Conservation (phyloP, 2,329 filamentous ascomycete species). For the Epichloe coenophiala region DNA sequence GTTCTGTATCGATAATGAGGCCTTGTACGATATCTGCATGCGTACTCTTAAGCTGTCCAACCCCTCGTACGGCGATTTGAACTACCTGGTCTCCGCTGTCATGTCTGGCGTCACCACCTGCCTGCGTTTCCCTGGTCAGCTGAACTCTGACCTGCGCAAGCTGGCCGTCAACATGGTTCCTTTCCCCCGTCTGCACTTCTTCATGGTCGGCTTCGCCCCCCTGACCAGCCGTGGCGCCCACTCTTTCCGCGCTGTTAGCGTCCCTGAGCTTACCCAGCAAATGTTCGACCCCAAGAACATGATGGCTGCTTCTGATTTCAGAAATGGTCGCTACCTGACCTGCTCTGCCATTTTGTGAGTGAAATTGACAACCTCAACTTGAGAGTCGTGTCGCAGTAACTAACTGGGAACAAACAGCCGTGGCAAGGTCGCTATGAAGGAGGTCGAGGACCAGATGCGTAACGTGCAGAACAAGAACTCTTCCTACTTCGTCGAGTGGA, state of each 20-base stretch:
- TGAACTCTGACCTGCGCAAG: constrained; percentile 99
- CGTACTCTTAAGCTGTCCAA: constrained; percentile 97
- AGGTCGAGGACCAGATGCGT: constrained; percentile 99
- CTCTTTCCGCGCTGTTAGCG: constrained; percentile 93
- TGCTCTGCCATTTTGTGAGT: constrained; percentile 95
- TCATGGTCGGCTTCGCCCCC: constrained; percentile 99
- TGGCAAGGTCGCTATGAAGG: constrained; percentile 99
- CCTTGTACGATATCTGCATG: constrained; percentile 99
- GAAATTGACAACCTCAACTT: neutral
- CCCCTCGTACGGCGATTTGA: constrained; percentile 96
- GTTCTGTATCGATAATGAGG: constrained; percentile 99
- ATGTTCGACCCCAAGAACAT: constrained; percentile 99
- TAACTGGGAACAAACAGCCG: constrained; percentile 44
- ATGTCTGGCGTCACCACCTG: constrained; percentile 99
- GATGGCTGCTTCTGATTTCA: constrained; percentile 99
- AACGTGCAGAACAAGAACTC: constrained; percentile 99
- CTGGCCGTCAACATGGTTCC: constrained; percentile 99
- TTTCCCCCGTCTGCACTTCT: constrained; percentile 99
- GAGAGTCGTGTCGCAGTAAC: neutral
- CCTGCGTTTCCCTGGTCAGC: constrained; percentile 96
- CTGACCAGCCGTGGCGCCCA: constrained; percentile 73
- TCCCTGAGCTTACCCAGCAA: constrained; percentile 97
- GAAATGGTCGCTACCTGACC: constrained; percentile 97
- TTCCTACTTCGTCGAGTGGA: constrained; percentile 99
- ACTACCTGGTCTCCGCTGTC: constrained; percentile 97